Base-by-base conservation (phyloP, 805 yeast species). In the Tanozyma kutaoensis region DNA sequence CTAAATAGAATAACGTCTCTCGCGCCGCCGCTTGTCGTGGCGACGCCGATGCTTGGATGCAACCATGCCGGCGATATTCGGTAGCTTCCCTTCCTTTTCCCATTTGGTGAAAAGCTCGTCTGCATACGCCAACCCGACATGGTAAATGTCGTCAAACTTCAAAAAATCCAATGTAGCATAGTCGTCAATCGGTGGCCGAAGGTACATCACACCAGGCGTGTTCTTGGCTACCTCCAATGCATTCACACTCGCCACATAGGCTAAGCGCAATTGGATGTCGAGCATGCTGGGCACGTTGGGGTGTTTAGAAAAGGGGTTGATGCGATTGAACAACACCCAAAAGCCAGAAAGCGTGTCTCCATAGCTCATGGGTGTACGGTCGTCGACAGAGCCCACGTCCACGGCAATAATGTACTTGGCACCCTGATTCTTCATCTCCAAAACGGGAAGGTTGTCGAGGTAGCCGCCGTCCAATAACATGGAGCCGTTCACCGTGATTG, bases 391-490 rank as follows among this genome's bases (percentile, higher is more conserved):
- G 0, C 98, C 98, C 21, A 88, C 98, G 51, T 88, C 98, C 11
- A 85, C 86, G 0, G 98, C 97, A 45, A 91, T 72, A 12, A 88
- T 73, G 22, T 76, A 67, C 30, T 74, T 73, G 3, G 95, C 95
- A 2, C 97, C 97, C 32, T 80, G 64, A 22, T 73, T 67, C 47
- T 78, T 76, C 97, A 88, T 91, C 46, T 88, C 96, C 37, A 65
- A 64, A 2, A 88, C 97, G 0, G 98, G 93, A 30, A 88, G 58
- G 46, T 88, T 88, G 46, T 88, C 97, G 29, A 91, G 75, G 47
- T 91, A 88, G 0, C 98, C 98, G 23, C 98, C 98, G 51, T 88
- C 98, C 23, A 91, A 55, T 16, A 91, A 54, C 97, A 88, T 88
- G 22, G 79, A 72, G 0, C 98, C 98, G 29, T 81, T 74, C 42